phyloP scores from a whole-genome alignment of 2,329 filamentous ascomycete genomes.

The Albifimbria verrucaria region DNA sequence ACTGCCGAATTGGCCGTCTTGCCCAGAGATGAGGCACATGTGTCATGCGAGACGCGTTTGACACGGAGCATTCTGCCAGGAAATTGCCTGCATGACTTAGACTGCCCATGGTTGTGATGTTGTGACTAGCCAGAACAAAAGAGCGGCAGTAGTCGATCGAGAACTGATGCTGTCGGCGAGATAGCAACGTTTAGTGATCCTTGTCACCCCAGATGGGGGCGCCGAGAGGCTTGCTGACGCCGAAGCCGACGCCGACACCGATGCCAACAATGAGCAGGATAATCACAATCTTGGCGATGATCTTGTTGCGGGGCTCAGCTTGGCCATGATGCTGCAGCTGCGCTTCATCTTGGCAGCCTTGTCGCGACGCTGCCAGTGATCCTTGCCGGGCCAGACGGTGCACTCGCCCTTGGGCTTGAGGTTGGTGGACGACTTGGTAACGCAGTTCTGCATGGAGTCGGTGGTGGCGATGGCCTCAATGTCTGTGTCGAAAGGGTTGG shows the following conservation, averaged over 20 bases:
- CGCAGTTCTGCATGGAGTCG: slow-evolving; percentile 24
- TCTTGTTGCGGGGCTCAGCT: slow-evolving; percentile 50
- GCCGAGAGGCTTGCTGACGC: slow-evolving; percentile 57
- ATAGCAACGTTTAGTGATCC: slow-evolving; percentile 10
- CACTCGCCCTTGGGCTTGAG: slow-evolving; percentile 41
- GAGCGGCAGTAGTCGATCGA: neutral
- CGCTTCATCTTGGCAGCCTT: slow-evolving; percentile 51
- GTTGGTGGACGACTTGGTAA: slow-evolving; percentile 25
- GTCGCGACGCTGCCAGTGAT: slow-evolving; percentile 58
- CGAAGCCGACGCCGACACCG: slow-evolving; percentile 55
- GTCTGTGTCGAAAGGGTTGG: slow-evolving; percentile 56
- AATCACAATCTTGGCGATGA: slow-evolving; percentile 53
- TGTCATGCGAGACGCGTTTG: too few species aligned
- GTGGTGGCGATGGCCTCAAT: slow-evolving; percentile 46
- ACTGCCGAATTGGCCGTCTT: too few species aligned
- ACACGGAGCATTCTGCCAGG: too few species aligned
- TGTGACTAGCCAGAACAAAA: neutral
- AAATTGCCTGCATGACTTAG: too few species aligned
- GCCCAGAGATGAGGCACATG: too few species aligned
- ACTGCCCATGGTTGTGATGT: too few species aligned
- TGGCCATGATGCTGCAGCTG: slow-evolving; percentile 51
- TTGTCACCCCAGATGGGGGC: slow-evolving; percentile 54
- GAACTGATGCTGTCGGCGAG: neutral
- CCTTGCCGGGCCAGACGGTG: slow-evolving; percentile 58
- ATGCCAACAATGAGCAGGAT: slow-evolving; percentile 49